A percentile compares a stretch with the other conserved stretches of the same genome.
These are phyloP conservation scores for Cadophora sp. DNA, from an alignment of 2,329 filamentous ascomycete genomes.

Conservation along the genomic window DNA sequence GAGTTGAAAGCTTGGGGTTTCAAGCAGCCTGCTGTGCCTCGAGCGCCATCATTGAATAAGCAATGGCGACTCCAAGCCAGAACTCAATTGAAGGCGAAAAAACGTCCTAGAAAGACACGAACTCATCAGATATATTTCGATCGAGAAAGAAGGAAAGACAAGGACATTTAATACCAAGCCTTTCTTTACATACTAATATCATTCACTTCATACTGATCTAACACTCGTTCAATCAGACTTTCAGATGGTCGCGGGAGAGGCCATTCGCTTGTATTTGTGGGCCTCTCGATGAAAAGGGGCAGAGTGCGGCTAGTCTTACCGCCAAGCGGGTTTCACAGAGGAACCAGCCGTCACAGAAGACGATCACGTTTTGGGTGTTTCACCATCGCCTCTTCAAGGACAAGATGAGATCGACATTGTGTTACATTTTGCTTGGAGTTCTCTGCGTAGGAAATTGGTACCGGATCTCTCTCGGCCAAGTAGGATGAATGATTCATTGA, in stretches of 20 bases:
- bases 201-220: neutral
- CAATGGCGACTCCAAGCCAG: no score
- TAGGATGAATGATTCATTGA: neutral
- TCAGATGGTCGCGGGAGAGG: neutral
- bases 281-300: neutral
- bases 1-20: neutral
- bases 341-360: slow-evolving; percentile 9
- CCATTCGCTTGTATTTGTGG: slow-evolving; percentile 4
- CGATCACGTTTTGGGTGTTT: slow-evolving; percentile 13
- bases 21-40: neutral
- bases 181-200: no score
- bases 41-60: slow-evolving; percentile 2
- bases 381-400: slow-evolving; percentile 3
- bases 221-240: neutral
- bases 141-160: neutral
- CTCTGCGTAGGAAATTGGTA: neutral
- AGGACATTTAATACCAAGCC: neutral
- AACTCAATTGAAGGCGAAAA: neutral
- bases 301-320: neutral
- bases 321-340: slow-evolving; percentile 8
- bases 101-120: neutral
- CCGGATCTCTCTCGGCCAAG: neutral
- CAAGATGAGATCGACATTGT: neutral
- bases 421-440: neutral
- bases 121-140: neutral